Evolutionary conservation across 2,329 filamentous ascomycete species (phyloP), one percentile per base, ranked within the genome.

Genomic region (Apiospora hydei): DNA sequence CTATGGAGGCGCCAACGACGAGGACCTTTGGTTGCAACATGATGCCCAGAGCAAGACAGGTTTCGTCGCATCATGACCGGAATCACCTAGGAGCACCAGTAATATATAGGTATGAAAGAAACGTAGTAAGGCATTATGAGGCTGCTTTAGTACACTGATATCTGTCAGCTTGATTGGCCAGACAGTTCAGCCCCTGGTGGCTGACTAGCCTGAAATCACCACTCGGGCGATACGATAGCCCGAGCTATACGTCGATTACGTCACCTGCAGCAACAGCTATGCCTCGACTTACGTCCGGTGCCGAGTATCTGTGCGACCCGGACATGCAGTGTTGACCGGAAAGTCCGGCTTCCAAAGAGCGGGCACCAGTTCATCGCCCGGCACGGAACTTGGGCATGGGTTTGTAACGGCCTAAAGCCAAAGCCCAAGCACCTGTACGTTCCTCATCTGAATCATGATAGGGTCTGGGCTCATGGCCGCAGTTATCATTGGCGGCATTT

Each of bases 1-100:
- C 75, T 61, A 79, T 76, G n/a, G 74, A 76, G 1, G 73, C 76
- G 69, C 75, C 71, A 6, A 73, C 53, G 11, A 73, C 57, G 71
- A 73, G 71, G 13, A 73, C 67, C 18, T 67, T 69, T 18, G 69
- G 49, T 13, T 70, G 69, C 47, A 76, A 73, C 76, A 78, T 78
- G 44, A 41, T 41, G 10, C 18, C 21, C 46, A n/a, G 7, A 49
- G 21, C 46, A n/a, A 38, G 5, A 38, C 34, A 38, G 34, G 7
- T 38, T 4, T 6, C 21, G 6, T 10, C 21, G 18, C n/a, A 13
- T 6, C 10, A 21, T 14, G n/a, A 4, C 4, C 18, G 18, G 30
- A 21, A n/a, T 4, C 16, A 11, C 18, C 16, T 11, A n/a, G 16
- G 26, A 34, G 4, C 5, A 11, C 11, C n/a, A 5, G 10, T 2